Evolutionary conservation across 1,284 basidiomycete species (phyloP).

Genomic region (Ceratobasidium sp.): DNA sequence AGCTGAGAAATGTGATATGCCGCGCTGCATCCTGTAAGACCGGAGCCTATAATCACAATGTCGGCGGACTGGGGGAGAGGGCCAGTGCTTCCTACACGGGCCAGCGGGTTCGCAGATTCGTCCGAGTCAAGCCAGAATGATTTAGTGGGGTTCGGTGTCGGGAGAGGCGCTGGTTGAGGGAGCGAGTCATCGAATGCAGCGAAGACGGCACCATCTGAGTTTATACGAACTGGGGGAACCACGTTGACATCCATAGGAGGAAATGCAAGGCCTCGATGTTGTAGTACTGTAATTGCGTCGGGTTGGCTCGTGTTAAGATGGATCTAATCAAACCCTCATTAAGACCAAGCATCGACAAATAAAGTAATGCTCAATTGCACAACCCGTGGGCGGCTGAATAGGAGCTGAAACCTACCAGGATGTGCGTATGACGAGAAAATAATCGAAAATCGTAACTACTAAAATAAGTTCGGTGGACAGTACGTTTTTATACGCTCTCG

Average conservation of each 20-base stretch:
- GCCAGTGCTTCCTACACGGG: conserved; percentile 72
- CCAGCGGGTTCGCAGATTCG: conserved; percentile 73
- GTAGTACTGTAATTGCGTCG: too few species aligned
- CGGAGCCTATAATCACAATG: conserved; percentile 81
- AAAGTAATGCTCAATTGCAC: too few species aligned
- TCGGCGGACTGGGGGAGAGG: conserved; percentile 70
- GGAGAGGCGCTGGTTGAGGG: conserved; percentile 57
- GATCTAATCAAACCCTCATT: not conserved
- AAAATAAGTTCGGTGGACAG: too few species aligned
- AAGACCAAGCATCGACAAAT: too few species aligned
- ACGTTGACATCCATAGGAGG: not conserved
- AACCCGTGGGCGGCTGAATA: too few species aligned
- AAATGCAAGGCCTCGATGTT: not conserved
- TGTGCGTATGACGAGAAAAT: too few species aligned
- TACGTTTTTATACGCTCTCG: too few species aligned
- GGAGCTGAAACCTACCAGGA: too few species aligned
- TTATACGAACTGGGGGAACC: conserved; percentile 17
- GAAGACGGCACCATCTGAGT: conserved; percentile 22
- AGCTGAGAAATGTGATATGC: conserved; percentile 74
- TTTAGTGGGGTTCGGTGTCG: conserved; percentile 71
- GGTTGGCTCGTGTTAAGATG: conserved; percentile 8
- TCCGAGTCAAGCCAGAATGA: conserved; percentile 76
- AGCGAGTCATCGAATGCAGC: conserved; percentile 14
- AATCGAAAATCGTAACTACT: too few species aligned
- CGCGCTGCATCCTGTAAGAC: conserved; percentile 79